phyloP scores from a whole-genome alignment of 192 early-diverging fungal species.

The Phlyctochytrium planicorne region DNA sequence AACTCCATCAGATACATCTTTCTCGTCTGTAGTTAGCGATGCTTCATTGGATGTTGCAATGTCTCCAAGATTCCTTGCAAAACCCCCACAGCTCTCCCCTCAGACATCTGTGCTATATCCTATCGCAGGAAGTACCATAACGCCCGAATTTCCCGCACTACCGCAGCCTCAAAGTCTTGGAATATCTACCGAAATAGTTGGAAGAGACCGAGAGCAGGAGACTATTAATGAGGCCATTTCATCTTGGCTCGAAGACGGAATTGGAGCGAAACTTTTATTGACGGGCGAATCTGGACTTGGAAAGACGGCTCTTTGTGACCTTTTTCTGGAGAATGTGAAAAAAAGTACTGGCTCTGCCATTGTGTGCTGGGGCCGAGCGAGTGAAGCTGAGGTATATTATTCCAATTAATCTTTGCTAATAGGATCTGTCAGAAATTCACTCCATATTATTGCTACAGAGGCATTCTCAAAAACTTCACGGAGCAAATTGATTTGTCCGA shows the following conservation, averaged over 20 bases:
- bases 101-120: not conserved
- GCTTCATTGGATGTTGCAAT: too few relatives aligned
- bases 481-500: not conserved
- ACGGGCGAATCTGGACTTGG: slow-evolving; percentile 1
- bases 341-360: not conserved
- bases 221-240: too few relatives aligned
- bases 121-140: not conserved
- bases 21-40: too few relatives aligned
- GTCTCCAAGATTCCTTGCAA: too few relatives aligned
- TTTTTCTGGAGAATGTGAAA: not conserved
- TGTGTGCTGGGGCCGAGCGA: not conserved
- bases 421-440: not conserved
- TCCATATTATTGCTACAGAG: slow-evolving; percentile 5
- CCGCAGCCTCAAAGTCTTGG: too few relatives aligned
- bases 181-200: not conserved
- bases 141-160: not conserved
- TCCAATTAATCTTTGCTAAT: not conserved
- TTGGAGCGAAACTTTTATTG: not conserved
- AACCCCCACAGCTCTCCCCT: too few relatives aligned
- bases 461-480: not conserved
- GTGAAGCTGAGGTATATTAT: not conserved
- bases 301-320: not conserved
- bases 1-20: too few relatives aligned
- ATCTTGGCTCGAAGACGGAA: too few relatives aligned
- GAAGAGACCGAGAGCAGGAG: too few relatives aligned